Base-by-base conservation (phyloP, 805 yeast genomes). In the Barnettozyma vustinii region DNA sequence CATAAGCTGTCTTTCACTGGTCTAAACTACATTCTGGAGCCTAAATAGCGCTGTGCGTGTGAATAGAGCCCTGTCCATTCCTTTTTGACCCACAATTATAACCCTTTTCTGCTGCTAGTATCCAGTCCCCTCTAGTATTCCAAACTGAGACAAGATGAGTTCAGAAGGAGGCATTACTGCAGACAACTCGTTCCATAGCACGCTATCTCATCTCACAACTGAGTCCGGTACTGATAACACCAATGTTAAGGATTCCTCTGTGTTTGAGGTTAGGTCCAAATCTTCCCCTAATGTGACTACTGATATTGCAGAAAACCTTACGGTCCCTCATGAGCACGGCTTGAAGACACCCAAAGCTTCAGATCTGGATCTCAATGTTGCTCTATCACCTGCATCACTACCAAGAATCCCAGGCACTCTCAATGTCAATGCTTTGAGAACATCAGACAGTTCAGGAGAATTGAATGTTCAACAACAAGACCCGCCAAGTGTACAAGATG, bases 401-500 rank as follows among this genome's bases (percentile, higher is more conserved):
- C 80, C 80, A 8, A 61, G 80, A 26, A 63, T 70, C 53, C 74
- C 77, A 1, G 80, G 74, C 2, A 69, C 77, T 0, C 60, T 70
- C 48, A 67, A 73, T 45, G 77, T 77, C 45, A 73, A 67, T 33
- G 84, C 77, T 1, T 57, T 76, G 35, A 66, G 69, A 12, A 49
- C 41, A 36, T 51, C 59, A 1, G 45, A 45, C 16, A 47, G 32
- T 21, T 55, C 60, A 3, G 26, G 52, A 26, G 25, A 21, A 23
- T 10, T 23, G 8, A 13, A 57, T 8, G 10, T 23, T 20, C 25
- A 39, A 39, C 42, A 9, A 15, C 33, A 30, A 30, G 33, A 9
- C 6, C 33, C 16, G 7, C 12, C 33, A 15, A 30, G 33, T 30
- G n/a, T 13, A 5, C 33, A 9, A 50, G 12, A 37, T 21, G 12